Base-by-base conservation (phyloP, 2,329 filamentous ascomycete genomes). In the Annulohypoxylon truncatum region DNA sequence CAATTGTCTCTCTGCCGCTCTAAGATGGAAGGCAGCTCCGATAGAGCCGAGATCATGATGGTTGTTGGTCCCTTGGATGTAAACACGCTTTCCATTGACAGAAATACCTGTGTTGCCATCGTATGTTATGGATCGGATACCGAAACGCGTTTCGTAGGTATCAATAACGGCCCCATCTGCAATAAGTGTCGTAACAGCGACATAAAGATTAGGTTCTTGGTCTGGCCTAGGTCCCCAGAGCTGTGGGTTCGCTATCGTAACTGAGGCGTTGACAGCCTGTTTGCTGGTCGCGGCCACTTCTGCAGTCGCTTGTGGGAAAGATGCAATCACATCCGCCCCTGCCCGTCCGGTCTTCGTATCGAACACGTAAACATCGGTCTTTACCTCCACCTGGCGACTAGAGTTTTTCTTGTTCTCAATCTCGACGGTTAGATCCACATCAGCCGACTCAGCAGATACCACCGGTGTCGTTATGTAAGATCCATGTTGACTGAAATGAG, bases 41-140 rank as follows among this genome's bases (percentile, higher is more conserved):
- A 86, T 70, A 0, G 83, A 77, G 4, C 84, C 84, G 0, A 82
- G 78, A 66, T 86, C 84, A 67, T 85, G 83, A 70, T 86, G 84
- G 56, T 86, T 77, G 74, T 82, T 82, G 0, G 80, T 78, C 24
- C 84, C 84, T 44, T 83, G 80, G 18, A 86, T 74, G 12, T 76
- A 76, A 1, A 85, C 74, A 0, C 69, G 69, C 68, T 83, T 71
- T 2, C 80, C 82, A 68, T 86, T 87, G 64, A 86, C 75, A 0
- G 77, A 58, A 0, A 86, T 66, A 0, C 84, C 83, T 15, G 78
- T 74, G 50, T 81, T 72, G 0, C 73, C 67, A 53, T 78, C 73
- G 60, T 82, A 84, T 0, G 71, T 70, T 2, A 85, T 31, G 1
- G 77, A 70, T 2, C 84, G 82, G 59, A 86, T 81, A 26, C 84